Evolutionary conservation across 192 early-diverging fungal genomes (phyloP), one percentile per base, ranked within the genome.

Genomic region (Backusella morwellensis): DNA sequence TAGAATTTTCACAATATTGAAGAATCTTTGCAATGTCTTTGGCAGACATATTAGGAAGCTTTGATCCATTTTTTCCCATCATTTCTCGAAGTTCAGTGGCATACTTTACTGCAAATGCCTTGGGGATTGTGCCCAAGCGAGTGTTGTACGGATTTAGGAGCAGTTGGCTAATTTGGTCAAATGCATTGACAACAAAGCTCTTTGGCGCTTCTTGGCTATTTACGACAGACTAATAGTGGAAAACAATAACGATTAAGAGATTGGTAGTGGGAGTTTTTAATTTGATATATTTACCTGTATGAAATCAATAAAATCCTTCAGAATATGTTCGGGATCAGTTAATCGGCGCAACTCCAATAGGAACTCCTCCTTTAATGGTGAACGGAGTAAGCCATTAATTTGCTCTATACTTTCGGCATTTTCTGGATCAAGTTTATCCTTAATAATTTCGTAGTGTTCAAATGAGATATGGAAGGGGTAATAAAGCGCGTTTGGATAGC

Each of bases 381-480:
- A 90, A 1, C 75, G 72, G 1, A 90, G 72, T 0, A 75, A 40
- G 17, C 76, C 56, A 26, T 83, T 85, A 4, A 90, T 59, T n/a
- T 44, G 38, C 26, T 71, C 66, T 32, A 90, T 78, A 40, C 77
- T 59, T 12, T 52, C 34, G 69, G 73, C 67, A 81, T 77, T 78
- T 68, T 75, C 75, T 81, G 76, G 76, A 68, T 78, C 83, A 73
- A 23, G 67, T 41, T 67, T 80, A 6, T 75, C 56, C 35, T 36
- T 73, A 14, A 70, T 79, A 78, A 70, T 91, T 32, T 69, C 69
- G 70, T 90, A 95, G 50, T 93, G 90, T 59, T 94, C 92, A 44
- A 82, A 83, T 70, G 91, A 92, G 35, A 95, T 93, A 0, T 86
- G 84, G 8, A 95, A 72, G 8, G 93, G 92, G 70, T 88, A 93